A percentile compares a stretch with the other conserved stretches of the same genome.
phyloP scores from a whole-genome alignment of 345 rosid genomes.

The Eucalyptus erythrocorys region DNA sequence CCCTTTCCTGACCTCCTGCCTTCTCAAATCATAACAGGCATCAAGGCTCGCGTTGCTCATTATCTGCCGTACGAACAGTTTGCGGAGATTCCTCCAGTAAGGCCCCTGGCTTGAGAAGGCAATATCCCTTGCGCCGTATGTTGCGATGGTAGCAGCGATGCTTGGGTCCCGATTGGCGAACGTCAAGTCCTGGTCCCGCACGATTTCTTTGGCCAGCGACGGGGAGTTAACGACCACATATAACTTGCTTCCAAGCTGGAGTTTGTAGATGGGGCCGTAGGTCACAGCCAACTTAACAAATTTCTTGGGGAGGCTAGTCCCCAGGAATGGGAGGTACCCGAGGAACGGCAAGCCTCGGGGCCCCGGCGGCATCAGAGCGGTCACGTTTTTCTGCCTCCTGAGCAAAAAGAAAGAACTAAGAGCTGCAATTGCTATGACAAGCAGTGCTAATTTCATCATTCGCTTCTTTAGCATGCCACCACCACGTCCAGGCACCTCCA shows the following conservation, averaged over 20 bases:
- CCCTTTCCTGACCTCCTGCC: too few species aligned
- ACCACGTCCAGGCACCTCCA: background rate
- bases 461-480: background rate
- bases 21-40: too few species aligned
- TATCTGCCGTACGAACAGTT: too few species aligned
- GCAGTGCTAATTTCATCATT: background rate
- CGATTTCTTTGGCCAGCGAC: too few species aligned
- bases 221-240: background rate
- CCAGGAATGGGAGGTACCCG: conserved; percentile 32
- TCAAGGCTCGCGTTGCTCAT: too few species aligned
- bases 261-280: conserved; percentile 26
- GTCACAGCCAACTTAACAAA: conserved; percentile 7
- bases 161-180: too few species aligned
- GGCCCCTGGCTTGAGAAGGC: too few species aligned
- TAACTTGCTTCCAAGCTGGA: conserved; percentile 16
- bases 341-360: conserved; percentile 26
- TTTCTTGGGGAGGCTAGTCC: conserved; percentile 2
- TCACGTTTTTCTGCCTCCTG: background rate
- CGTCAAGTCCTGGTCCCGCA: too few species aligned
- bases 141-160: too few species aligned
- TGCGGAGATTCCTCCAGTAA: too few species aligned
- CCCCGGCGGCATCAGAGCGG: conserved; percentile 4
- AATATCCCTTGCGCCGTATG: too few species aligned
- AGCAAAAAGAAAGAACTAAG: background rate
- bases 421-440: background rate